Percentiles rank a stretch among this genome's conserved stretches.
Evolutionary conservation across 441 rosid genomes (phyloP).

Genomic region (Syzygium malaccense): DNA sequence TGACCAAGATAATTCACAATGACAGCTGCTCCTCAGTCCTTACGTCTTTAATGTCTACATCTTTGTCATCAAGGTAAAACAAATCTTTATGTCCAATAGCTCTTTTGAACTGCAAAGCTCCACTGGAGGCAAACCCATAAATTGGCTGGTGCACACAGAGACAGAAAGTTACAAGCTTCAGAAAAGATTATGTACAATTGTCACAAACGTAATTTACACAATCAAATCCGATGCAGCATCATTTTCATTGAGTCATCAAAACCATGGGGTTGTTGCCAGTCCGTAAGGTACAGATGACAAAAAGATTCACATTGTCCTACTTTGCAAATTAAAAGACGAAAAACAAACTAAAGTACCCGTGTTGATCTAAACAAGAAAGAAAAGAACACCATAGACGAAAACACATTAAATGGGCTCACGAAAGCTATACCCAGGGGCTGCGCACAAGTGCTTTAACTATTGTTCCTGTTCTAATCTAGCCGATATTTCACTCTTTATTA

Average conservation of each 20-base stretch:
- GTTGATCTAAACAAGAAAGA: background rate
- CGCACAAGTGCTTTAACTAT: background rate
- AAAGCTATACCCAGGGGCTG: background rate
- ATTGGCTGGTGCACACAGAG: slow-evolving; percentile 47
- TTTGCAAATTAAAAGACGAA: background rate
- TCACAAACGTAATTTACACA: background rate
- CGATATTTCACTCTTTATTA: background rate
- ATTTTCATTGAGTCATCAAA: background rate
- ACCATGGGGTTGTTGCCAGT: background rate
- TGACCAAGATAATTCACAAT: background rate
- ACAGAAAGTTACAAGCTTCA: slow-evolving; percentile 1
- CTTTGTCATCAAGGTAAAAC: slow-evolving; percentile 88
- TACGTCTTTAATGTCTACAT: slow-evolving; percentile 90
- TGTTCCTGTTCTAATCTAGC: background rate
- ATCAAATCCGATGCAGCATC: background rate
- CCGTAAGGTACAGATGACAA: background rate
- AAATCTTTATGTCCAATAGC: slow-evolving; percentile 80
- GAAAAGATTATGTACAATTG: background rate
- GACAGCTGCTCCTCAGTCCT: slow-evolving; percentile 13
- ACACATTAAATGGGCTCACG: background rate
- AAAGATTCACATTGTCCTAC: background rate
- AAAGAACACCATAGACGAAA: background rate
- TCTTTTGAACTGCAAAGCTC: slow-evolving; percentile 71
- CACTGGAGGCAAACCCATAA: slow-evolving; percentile 77
- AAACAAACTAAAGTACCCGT: background rate